Evolutionary conservation across 1,139 yeast genomes (phyloP).

Genomic region (Suhomyces kunorum): DNA sequence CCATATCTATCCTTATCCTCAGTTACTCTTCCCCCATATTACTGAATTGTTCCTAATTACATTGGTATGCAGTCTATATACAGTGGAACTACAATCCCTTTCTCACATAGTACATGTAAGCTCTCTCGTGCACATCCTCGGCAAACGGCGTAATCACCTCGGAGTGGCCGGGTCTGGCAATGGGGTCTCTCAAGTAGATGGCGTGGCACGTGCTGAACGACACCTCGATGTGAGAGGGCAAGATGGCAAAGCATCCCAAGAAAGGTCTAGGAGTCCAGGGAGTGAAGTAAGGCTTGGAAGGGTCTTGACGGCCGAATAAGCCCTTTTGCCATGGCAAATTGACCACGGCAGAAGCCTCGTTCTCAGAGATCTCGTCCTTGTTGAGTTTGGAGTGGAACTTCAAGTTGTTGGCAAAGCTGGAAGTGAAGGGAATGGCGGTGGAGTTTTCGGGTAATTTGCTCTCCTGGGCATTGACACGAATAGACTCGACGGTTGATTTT

Average conservation of each 20-base stretch:
- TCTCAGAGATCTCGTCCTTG: slow-evolving; percentile 55
- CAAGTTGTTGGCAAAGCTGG: slow-evolving; percentile 60
- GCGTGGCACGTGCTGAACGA: slow-evolving; percentile 94
- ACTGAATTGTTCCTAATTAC: slow-evolving; percentile 2
- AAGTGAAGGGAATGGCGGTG: slow-evolving; percentile 46
- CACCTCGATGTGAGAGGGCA: slow-evolving; percentile 89
- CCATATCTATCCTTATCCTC: not conserved
- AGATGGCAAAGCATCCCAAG: slow-evolving; percentile 85
- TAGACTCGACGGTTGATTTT: slow-evolving; percentile 49
- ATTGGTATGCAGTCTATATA: slow-evolving; percentile 9
- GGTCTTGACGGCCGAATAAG: slow-evolving; percentile 76
- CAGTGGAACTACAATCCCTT: slow-evolving; percentile 54
- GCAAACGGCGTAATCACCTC: slow-evolving; percentile 93
- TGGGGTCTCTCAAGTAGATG: slow-evolving; percentile 91
- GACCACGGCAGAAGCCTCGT: slow-evolving; percentile 52
- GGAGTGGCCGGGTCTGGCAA: slow-evolving; percentile 95
- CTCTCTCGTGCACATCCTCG: slow-evolving; percentile 83
- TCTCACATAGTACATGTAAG: slow-evolving; percentile 91
- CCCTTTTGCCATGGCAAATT: slow-evolving; percentile 74
- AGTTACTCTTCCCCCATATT: not conserved
- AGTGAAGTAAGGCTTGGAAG: slow-evolving; percentile 81
- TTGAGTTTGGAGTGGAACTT: slow-evolving; percentile 49
- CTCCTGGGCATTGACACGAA: slow-evolving; percentile 41
- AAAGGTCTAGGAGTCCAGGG: slow-evolving; percentile 97
- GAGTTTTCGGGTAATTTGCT: slow-evolving; percentile 32